Evolutionary conservation across 2,329 filamentous ascomycete genomes (phyloP).

Genomic region (Talaromyces albobiverticillius): DNA sequence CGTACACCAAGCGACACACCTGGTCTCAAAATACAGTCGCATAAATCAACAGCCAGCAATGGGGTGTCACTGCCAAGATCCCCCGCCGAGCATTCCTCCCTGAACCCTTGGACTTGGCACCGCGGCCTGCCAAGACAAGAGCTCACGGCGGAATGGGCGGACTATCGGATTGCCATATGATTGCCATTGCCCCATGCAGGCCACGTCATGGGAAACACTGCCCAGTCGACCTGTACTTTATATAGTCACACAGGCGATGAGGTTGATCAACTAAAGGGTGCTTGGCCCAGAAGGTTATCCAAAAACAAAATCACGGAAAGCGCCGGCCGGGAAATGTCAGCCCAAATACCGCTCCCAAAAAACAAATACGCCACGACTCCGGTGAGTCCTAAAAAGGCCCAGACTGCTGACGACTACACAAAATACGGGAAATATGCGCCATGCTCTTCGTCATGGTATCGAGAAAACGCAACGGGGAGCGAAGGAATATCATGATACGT

Average conservation of each 20-base stretch:
- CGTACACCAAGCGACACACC: neutral
- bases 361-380: neutral
- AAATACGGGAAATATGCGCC: neutral
- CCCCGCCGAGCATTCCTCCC: constrained; percentile 15
- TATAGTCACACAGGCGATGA: too few species aligned
- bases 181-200: too few species aligned
- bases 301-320: too few species aligned
- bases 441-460: neutral
- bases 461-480: neutral
- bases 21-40: neutral
- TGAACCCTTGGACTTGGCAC: constrained; percentile 8
- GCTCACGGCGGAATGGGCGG: constrained; percentile 10
- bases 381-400: neutral
- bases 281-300: too few species aligned
- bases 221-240: neutral
- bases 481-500: neutral
- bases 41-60: neutral
- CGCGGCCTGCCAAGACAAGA: constrained; percentile 1
- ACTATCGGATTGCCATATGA: neutral
- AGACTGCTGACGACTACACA: neutral
- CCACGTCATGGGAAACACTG: neutral
- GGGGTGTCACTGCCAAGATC: constrained; percentile 10
- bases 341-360: neutral
- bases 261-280: too few species aligned
- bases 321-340: too few species aligned